Percentiles rank a stretch among this genome's conserved stretches.
phyloP scores from a whole-genome alignment of 2,329 filamentous ascomycete species.

The Juglanconis oblonga region DNA sequence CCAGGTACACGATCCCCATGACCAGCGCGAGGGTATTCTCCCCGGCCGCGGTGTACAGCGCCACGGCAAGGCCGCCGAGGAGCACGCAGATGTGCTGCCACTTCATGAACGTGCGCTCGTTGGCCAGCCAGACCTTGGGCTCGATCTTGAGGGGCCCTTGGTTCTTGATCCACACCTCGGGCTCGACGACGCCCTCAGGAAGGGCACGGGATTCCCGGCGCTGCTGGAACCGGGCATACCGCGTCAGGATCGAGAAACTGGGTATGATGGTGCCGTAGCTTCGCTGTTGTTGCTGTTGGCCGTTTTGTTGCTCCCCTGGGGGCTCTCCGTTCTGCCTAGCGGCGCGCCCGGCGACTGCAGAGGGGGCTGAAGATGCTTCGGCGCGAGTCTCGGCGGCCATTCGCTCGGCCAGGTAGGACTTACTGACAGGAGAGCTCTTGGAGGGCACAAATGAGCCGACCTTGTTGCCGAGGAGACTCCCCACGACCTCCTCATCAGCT shows the following conservation, averaged over 20 bases:
- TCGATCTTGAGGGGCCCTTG: conserved; percentile 87
- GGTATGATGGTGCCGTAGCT: conserved; percentile 68
- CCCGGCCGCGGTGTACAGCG: conserved; percentile 84
- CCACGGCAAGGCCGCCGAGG: conserved; percentile 78
- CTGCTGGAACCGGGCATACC: conserved; percentile 62
- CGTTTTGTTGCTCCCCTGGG: conserved; percentile 10
- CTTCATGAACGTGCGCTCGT: conserved; percentile 96
- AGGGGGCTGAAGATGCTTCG: conserved; percentile 17
- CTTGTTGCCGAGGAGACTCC: conserved; percentile 72
- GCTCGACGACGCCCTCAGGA: conserved; percentile 85
- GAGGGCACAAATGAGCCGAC: conserved; percentile 55
- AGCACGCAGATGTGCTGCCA: conserved; percentile 96
- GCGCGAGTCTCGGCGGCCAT: conserved; percentile 30
- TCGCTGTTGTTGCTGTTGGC: conserved; percentile 21
- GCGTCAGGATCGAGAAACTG: conserved; percentile 71
- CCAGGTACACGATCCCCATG: conserved; percentile 80
- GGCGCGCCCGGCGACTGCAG: conserved; percentile 8
- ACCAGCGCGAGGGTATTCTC: conserved; percentile 66
- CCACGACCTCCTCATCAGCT: conserved; percentile 85
- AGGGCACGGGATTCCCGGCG: conserved; percentile 50
- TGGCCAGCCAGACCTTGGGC: conserved; percentile 97
- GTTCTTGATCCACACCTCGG: conserved; percentile 90
- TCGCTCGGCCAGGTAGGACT: conserved; percentile 60
- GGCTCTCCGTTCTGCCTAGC: conserved; percentile 2
- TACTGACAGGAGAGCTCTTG: conserved; percentile 65